Conservation (phyloP, 345 rosid genomes). For the Eucalyptus tenuipes region DNA sequence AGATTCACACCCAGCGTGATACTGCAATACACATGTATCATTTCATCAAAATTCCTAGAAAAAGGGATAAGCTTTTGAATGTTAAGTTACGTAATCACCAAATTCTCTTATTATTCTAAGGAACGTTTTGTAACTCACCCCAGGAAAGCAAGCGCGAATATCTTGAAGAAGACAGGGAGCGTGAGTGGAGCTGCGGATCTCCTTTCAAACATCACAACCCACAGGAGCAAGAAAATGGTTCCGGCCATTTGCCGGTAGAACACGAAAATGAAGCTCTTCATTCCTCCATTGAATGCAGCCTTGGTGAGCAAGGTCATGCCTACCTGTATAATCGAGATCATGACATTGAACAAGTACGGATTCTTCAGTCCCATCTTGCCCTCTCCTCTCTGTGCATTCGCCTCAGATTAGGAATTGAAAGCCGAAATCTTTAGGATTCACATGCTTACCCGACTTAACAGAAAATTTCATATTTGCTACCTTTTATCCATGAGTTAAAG, state of each 20-base stretch:
- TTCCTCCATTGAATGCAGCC: constrained; percentile 5
- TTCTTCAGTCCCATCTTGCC: not conserved
- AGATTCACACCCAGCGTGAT: not conserved
- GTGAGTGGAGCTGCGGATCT: not conserved
- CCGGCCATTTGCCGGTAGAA: constrained; percentile 10
- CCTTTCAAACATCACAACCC: constrained; percentile 4
- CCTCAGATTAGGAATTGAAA: not conserved
- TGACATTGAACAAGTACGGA: not conserved
- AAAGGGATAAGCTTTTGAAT: not conserved
- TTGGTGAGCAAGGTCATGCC: constrained; percentile 10
- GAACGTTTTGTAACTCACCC: not conserved
- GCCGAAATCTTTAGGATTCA: not conserved
- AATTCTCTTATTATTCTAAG: not conserved
- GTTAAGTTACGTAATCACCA: not conserved
- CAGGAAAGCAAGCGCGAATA: constrained; percentile 1
- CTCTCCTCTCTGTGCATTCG: not conserved
- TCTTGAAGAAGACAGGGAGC: constrained; percentile 1
- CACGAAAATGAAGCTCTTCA: constrained; percentile 6
- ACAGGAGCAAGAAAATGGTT: constrained; percentile 1
- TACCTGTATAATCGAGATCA: not conserved
- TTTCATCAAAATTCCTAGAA: not conserved
- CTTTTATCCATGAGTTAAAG: not conserved
- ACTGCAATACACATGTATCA: not conserved
- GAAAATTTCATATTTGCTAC: not conserved
- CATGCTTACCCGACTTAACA: not conserved